phyloP scores from a whole-genome alignment of 352 stramenopile genomes.

The Globisporangium emineosum region DNA sequence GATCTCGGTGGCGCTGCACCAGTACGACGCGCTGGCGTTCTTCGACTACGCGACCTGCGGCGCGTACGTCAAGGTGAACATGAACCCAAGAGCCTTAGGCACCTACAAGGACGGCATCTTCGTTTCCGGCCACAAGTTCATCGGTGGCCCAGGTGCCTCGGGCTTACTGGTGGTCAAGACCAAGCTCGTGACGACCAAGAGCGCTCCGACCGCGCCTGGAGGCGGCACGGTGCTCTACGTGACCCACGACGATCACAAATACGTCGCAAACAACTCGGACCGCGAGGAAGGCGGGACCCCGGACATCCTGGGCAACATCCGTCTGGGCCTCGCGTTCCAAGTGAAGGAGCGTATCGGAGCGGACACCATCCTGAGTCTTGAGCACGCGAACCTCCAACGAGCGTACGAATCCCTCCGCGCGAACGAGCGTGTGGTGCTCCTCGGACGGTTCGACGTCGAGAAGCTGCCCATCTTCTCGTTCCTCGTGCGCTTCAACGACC shows the following conservation, averaged over 20 bases:
- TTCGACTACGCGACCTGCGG: constrained; percentile 96
- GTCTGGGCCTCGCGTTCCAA: constrained; percentile 90
- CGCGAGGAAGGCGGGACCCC: constrained; percentile 96
- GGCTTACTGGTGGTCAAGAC: constrained; percentile 96
- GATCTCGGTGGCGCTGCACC: constrained; percentile 89
- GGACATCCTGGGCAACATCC: constrained; percentile 92
- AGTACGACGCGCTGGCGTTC: constrained; percentile 88
- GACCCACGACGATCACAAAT: constrained; percentile 53
- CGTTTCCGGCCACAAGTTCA: constrained; percentile 96
- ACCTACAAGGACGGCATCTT: constrained; percentile 93
- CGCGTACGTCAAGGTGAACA: constrained; percentile 92
- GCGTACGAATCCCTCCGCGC: constrained; percentile 37
- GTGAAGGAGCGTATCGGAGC: constrained; percentile 77
- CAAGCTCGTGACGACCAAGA: constrained; percentile 52
- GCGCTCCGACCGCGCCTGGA: constrained; percentile 51
- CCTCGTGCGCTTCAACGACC: constrained; percentile 78
- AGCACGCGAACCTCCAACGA: constrained; percentile 34
- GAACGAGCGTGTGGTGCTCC: constrained; percentile 83
- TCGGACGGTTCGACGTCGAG: constrained; percentile 61
- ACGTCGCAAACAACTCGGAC: constrained; percentile 68
- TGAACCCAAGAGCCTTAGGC: constrained; percentile 89
- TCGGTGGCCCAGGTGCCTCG: constrained; percentile 90
- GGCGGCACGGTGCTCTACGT: constrained; percentile 55
- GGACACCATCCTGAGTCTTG: constrained; percentile 49
- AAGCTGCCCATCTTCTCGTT: constrained; percentile 96